phyloP scores from a whole-genome alignment of 2,329 filamentous ascomycete genomes.

The Pseudonectria buxi region DNA sequence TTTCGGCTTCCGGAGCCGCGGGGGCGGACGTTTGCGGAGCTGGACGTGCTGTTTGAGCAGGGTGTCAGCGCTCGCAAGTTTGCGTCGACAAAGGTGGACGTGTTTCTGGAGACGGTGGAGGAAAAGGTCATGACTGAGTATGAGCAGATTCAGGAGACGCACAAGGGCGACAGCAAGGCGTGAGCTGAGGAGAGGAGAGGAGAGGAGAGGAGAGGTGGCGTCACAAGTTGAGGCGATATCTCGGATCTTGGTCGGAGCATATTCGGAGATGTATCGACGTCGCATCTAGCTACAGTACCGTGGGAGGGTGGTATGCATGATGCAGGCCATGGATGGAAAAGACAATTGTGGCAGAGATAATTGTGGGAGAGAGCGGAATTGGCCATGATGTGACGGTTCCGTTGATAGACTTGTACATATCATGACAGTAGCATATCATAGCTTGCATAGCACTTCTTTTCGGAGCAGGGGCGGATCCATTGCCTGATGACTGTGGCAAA shows the following conservation, averaged over 20 bases:
- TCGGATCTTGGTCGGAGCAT: constrained; percentile 19
- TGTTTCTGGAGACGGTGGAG: constrained; percentile 46
- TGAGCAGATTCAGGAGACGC: constrained; percentile 28
- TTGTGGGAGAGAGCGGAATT: too few species aligned
- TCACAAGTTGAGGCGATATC: constrained; percentile 21
- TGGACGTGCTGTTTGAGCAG: constrained; percentile 78
- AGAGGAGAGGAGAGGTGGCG: too few species aligned
- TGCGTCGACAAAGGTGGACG: constrained; percentile 49
- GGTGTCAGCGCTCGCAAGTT: constrained; percentile 68
- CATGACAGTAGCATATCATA: too few species aligned
- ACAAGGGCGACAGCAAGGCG: constrained; percentile 10
- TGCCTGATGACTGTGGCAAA: too few species aligned
- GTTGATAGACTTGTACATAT: too few species aligned
- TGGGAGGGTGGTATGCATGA: too few species aligned
- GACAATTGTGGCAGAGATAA: too few species aligned
- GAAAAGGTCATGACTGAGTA: constrained; percentile 42
- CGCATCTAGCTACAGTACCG: constrained; percentile 1
- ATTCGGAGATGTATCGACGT: constrained; percentile 1
- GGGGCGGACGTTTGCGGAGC: constrained; percentile 76
- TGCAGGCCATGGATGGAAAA: too few species aligned
- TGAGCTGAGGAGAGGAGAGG: constrained; percentile 7
- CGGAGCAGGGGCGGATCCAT: too few species aligned
- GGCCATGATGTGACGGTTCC: too few species aligned
- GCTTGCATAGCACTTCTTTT: too few species aligned
- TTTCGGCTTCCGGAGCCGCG: constrained; percentile 60